Evolutionary conservation across 1,139 yeast genomes (phyloP).

Genomic region (Magnusiomyces fungicola): DNA sequence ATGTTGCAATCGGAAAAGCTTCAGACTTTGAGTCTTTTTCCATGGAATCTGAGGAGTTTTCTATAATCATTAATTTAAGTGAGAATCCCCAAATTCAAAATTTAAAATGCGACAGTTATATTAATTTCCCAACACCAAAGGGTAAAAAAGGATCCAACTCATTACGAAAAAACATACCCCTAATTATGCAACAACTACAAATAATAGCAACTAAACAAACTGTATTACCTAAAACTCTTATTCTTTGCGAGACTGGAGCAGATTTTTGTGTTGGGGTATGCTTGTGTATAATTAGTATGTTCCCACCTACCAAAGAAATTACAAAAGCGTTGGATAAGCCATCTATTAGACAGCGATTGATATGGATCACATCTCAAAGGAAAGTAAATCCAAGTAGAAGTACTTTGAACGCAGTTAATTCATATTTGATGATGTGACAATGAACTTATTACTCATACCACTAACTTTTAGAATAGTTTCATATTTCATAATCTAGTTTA

Average conservation of each 20-base stretch:
- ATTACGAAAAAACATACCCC: slow-evolving; percentile 41
- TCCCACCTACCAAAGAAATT: slow-evolving; percentile 31
- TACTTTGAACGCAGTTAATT: slow-evolving; percentile 45
- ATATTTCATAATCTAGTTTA: too few relatives aligned
- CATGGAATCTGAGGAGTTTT: background rate
- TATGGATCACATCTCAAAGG: slow-evolving; percentile 39
- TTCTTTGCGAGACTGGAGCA: slow-evolving; percentile 57
- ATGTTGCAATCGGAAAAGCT: slow-evolving; percentile 18
- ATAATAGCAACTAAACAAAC: slow-evolving; percentile 1
- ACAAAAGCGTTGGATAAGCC: slow-evolving; percentile 25
- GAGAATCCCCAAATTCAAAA: slow-evolving; percentile 12
- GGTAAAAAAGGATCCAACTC: slow-evolving; percentile 57
- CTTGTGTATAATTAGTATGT: slow-evolving; percentile 43
- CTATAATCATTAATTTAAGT: slow-evolving; percentile 13
- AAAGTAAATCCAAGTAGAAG: slow-evolving; percentile 70
- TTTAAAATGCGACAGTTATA: background rate
- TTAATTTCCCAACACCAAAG: too few relatives aligned
- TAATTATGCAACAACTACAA: slow-evolving; percentile 29
- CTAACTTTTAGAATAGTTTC: background rate
- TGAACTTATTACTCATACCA: slow-evolving; percentile 1
- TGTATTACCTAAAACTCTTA: slow-evolving; percentile 26
- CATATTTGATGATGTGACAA: slow-evolving; percentile 25
- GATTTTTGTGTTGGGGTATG: slow-evolving; percentile 62
- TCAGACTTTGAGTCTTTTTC: slow-evolving; percentile 2
- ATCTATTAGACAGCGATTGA: slow-evolving; percentile 50